phyloP scores from a whole-genome alignment of 352 stramenopile species.

The Peronospora destructor region DNA sequence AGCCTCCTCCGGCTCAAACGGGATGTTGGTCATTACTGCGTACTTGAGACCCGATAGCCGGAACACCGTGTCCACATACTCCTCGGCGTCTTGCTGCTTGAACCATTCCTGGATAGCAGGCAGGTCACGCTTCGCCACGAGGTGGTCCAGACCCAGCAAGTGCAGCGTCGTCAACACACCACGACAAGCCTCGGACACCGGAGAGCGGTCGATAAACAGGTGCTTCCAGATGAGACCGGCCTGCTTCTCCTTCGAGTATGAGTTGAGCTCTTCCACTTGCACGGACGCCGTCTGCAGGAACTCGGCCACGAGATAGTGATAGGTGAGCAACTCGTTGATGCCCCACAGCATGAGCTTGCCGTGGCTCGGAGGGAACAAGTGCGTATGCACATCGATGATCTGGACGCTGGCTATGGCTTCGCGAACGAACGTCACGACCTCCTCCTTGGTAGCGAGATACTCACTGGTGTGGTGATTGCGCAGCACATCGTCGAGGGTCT shows the following conservation, averaged over 20 bases:
- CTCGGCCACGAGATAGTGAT: constrained; percentile 93
- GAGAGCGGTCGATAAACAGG: constrained; percentile 84
- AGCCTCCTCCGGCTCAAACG: constrained; percentile 62
- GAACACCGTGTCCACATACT: constrained; percentile 78
- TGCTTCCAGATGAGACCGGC: constrained; percentile 87
- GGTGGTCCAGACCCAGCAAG: constrained; percentile 58
- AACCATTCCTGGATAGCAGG: constrained; percentile 79
- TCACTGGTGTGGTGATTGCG: constrained; percentile 37
- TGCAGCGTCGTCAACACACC: constrained; percentile 87
- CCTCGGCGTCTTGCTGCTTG: constrained; percentile 54
- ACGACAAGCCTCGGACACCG: constrained; percentile 86
- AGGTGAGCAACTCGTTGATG: constrained; percentile 91
- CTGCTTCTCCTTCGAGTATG: constrained; percentile 68
- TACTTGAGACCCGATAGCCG: constrained; percentile 72
- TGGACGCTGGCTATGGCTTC: constrained; percentile 33
- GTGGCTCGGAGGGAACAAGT: constrained; percentile 89
- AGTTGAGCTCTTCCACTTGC: constrained; percentile 75
- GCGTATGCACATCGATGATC: constrained; percentile 81
- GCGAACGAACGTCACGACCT: constrained; percentile 29
- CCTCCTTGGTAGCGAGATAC: constrained; percentile 30
- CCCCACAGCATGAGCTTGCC: constrained; percentile 88
- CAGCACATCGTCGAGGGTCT: constrained; percentile 32
- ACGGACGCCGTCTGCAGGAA: constrained; percentile 87
- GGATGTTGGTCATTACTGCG: constrained; percentile 94
- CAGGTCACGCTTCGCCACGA: constrained; percentile 73